Conservation (phyloP, 1,284 basidiomycete genomes). For the Ganoderma resinaceum region DNA sequence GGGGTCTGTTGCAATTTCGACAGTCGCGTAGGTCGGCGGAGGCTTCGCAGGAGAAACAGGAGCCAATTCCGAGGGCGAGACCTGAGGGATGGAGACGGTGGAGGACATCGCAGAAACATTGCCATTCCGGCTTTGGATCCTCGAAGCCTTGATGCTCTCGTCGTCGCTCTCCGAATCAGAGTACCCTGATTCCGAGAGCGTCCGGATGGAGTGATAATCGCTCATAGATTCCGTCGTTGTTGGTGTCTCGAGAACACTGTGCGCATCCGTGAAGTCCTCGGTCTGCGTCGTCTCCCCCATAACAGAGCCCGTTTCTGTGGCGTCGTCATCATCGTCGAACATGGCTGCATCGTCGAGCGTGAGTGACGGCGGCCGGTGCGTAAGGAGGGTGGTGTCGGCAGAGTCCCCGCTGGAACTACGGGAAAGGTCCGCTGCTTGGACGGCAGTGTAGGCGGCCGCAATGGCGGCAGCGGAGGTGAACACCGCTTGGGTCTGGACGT, state of each 20-base stretch:
- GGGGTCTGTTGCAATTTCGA: constrained; percentile 35
- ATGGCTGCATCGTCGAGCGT: constrained; percentile 43
- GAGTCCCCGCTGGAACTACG: constrained; percentile 38
- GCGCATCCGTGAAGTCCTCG: constrained; percentile 86
- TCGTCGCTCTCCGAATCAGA: constrained; percentile 51
- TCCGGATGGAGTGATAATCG: constrained; percentile 80
- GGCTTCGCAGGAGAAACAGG: constrained; percentile 17
- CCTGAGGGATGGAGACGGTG: constrained; percentile 27
- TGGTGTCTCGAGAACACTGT: constrained; percentile 71
- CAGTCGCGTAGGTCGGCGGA: constrained; percentile 47
- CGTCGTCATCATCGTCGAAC: constrained; percentile 54
- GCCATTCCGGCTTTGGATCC: constrained; percentile 46
- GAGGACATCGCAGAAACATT: constrained; percentile 37
- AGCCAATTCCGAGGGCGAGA: constrained; percentile 19
- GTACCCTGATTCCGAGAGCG: constrained; percentile 74
- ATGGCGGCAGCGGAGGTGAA: constrained; percentile 10
- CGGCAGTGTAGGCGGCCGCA: constrained; percentile 29
- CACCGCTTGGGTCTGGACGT: constrained; percentile 43
- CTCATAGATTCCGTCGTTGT: constrained; percentile 63
- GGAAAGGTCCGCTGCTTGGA: constrained; percentile 23
- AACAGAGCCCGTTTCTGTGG: constrained; percentile 68
- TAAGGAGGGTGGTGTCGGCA: constrained; percentile 56
- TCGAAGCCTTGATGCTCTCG: constrained; percentile 74
- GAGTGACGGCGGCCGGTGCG: constrained; percentile 45
- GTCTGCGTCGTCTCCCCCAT: constrained; percentile 64